A percentile compares a stretch with the other conserved stretches of the same genome.
Evolutionary conservation across 345 rosid genomes (phyloP).

Genomic region (Litchi chinensis): DNA sequence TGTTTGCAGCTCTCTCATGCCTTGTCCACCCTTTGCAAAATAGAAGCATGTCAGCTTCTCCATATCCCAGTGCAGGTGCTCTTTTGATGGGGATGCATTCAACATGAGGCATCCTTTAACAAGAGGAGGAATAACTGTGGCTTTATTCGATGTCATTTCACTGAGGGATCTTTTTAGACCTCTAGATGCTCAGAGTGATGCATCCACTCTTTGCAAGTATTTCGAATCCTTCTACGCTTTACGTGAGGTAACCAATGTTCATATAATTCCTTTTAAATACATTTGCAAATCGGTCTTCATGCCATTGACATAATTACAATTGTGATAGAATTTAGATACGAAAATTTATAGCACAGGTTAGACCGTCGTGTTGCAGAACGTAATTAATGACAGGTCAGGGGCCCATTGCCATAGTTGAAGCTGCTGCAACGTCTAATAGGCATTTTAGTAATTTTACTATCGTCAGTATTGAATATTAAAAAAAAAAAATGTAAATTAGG

Average conservation of each 20-base stretch:
- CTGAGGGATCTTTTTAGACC: conserved; percentile 22
- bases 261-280: no score
- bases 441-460: no score
- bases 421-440: no score
- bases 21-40: neutral
- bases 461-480: no score
- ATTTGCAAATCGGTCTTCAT: neutral
- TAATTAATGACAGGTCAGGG: no score
- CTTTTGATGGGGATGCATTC: conserved; percentile 16
- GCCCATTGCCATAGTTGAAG: no score
- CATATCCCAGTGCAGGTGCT: neutral
- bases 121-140: conserved; percentile 29
- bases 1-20: no score
- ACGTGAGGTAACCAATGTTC: conserved; percentile 3
- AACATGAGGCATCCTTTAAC: conserved; percentile 19
- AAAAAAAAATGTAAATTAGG: no score
- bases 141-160: conserved; percentile 18
- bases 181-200: conserved; percentile 11
- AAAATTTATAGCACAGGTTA: no score
- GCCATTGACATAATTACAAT: no score
- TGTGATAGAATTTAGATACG: no score
- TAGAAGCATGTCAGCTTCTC: neutral
- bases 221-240: neutral
- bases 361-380: no score
- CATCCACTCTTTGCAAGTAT: conserved; percentile 5